Base-by-base conservation (phyloP, 331 rosid species). In the Pyracantha coccinea region DNA sequence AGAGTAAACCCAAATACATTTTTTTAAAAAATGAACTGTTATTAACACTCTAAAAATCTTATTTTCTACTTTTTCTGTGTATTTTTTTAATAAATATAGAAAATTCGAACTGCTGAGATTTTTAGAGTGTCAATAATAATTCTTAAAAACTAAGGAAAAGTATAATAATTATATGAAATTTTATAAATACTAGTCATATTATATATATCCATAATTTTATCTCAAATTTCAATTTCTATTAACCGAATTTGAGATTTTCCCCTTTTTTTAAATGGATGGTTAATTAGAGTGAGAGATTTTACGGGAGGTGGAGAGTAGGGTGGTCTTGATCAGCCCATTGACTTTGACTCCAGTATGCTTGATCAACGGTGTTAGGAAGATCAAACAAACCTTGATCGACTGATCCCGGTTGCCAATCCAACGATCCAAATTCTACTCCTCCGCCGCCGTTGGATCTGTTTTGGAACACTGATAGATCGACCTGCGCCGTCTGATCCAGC, bases 261-360 rank as follows among this genome's bases (percentile, higher is more conserved):
- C 35, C 32, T 7, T 66, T 12, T 69, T 9, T 54, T 1, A 4
- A 10, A 5, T 10, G 8, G 52, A 17, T 27, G 63, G 33, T 41
- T 53, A 70, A 71, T 63, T 31, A 69, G 25, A 60, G 44, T 59
- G 67, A 77, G 72, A 41, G 44, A 65, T 69, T 77, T 77, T 78
- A 86, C 75, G 85, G 83, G 17, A 75, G 78, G 73, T 73, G 80
- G 60, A 80, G 82, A 71, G 69, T 80, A 62, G 83, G 70, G 33
- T 73, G 88, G 77, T 88, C 96, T 54, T 82, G 92, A 77, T 94
- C 97, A 25, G 77, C 66, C 99, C 99, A 94, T 19, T 90, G 93
- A 83, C 85, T 63, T 20, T 86, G 93, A 75, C 59, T 82, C 98
- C 96, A 94, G 84, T 90, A 88, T 59, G 87, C 74, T 38, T 94